These are phyloP conservation scores for Botrytis porri DNA, from an alignment of 2,329 filamentous ascomycete genomes.

Conservation along the genomic window DNA sequence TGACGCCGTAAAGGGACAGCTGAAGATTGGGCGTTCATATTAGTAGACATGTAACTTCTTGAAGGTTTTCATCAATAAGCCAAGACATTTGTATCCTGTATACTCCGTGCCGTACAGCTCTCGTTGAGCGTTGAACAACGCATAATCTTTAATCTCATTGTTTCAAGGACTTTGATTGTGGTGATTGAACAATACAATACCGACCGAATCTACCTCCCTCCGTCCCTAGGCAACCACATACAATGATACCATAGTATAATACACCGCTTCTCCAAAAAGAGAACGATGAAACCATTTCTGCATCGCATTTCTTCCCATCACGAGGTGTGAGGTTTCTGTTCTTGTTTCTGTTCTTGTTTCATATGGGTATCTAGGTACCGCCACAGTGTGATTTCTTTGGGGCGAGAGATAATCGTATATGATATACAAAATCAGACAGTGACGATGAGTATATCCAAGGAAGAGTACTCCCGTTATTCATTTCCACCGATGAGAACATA, in stretches of 20 bases:
- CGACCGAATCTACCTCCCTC: too few species aligned
- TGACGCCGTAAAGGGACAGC: not conserved
- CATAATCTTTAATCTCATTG: not conserved
- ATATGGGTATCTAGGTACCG: not conserved
- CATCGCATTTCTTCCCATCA: not conserved
- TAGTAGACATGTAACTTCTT: not conserved
- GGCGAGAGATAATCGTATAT: not conserved
- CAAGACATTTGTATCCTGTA: not conserved
- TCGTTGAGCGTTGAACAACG: too few species aligned
- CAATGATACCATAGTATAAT: not conserved
- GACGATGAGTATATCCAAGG: not conserved
- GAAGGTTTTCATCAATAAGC: not conserved
- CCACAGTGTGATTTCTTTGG: not conserved
- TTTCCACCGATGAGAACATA: not conserved
- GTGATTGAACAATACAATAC: too few species aligned
- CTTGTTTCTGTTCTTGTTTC: not conserved
- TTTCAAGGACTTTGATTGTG: too few species aligned
- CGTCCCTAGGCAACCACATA: not conserved
- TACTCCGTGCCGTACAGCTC: not conserved
- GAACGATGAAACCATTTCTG: not conserved
- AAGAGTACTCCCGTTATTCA: not conserved
- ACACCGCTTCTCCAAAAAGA: constrained; percentile 1
- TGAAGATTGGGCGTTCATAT: not conserved
- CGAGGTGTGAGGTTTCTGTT: not conserved
- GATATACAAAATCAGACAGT: not conserved